Conservation (phyloP, 139 green algal genomes). For the Desmodesmus armatus region DNA sequence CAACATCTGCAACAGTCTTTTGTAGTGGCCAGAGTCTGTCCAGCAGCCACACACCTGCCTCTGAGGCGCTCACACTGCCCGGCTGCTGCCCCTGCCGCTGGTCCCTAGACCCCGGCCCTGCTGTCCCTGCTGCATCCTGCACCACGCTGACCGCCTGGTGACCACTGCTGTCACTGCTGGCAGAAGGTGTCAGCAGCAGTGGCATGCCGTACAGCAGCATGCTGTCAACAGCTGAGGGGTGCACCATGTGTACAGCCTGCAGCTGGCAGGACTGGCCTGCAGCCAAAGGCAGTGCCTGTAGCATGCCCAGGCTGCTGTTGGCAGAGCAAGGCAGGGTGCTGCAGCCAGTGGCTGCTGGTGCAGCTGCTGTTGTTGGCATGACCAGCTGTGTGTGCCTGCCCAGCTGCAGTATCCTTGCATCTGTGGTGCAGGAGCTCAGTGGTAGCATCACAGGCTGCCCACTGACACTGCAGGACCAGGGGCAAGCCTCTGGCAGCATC, state of each 20-base stretch:
- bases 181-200: neutral
- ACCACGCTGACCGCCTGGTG: neutral
- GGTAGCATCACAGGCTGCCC: neutral
- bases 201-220: slow-evolving; percentile 42
- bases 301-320: neutral
- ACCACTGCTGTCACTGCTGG: neutral
- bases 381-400: slow-evolving; percentile 28
- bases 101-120: too few relatives aligned
- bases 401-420: neutral
- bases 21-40: too few relatives aligned
- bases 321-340: neutral
- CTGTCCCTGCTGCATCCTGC: neutral
- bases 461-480: slow-evolving; percentile 18
- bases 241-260: neutral
- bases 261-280: neutral
- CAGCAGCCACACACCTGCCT: too few relatives aligned
- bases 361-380: neutral
- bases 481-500: slow-evolving; percentile 25
- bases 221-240: neutral
- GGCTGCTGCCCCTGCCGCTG: too few relatives aligned
- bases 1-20: too few relatives aligned
- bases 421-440: neutral
- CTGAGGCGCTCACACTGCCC: too few relatives aligned
- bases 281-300: neutral
- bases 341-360: slow-evolving; percentile 18